Conservation (phyloP, 2,329 filamentous ascomycete species). For the Teratosphaeria gauchensis region DNA sequence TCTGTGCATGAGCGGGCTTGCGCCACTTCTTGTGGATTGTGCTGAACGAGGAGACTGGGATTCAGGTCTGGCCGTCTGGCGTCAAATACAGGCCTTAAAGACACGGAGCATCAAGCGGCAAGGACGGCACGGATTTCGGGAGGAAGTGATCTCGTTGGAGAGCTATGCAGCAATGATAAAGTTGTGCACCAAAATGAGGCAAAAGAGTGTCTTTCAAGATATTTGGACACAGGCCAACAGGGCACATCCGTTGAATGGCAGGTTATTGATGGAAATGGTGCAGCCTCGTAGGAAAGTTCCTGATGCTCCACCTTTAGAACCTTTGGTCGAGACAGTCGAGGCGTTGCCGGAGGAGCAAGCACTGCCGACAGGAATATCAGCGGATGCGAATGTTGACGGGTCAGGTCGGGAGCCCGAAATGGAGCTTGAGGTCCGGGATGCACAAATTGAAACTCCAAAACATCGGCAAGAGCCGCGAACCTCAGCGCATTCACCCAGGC, state of each 20-base stretch:
- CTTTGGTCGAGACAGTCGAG: neutral
- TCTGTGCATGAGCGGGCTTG: slow-evolving; percentile 30
- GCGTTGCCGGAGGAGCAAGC: neutral
- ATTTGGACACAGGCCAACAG: slow-evolving; percentile 9
- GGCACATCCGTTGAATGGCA: slow-evolving; percentile 1
- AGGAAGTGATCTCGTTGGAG: slow-evolving; percentile 7
- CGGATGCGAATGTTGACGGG: neutral
- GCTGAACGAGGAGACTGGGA: slow-evolving; percentile 29
- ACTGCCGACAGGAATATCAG: neutral
- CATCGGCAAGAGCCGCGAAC: neutral
- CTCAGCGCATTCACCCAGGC: neutral
- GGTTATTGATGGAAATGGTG: slow-evolving; percentile 5
- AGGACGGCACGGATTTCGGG: neutral
- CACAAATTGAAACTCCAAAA: neutral
- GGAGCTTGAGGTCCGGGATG: neutral
- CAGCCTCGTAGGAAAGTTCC: slow-evolving; percentile 3
- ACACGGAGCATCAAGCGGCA: slow-evolving; percentile 1
- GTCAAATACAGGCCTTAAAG: slow-evolving; percentile 27
- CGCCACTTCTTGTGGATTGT: slow-evolving; percentile 32
- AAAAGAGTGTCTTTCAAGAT: slow-evolving; percentile 7
- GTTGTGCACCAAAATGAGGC: slow-evolving; percentile 8
- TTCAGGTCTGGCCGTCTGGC: slow-evolving; percentile 31
- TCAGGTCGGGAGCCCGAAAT: neutral
- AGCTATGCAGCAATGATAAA: slow-evolving; percentile 14
- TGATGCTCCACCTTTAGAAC: neutral